Percentiles rank a stretch among this genome's conserved stretches.
Evolutionary conservation across 345 rosid species (phyloP).

Genomic region (Pelargonium nanum): DNA sequence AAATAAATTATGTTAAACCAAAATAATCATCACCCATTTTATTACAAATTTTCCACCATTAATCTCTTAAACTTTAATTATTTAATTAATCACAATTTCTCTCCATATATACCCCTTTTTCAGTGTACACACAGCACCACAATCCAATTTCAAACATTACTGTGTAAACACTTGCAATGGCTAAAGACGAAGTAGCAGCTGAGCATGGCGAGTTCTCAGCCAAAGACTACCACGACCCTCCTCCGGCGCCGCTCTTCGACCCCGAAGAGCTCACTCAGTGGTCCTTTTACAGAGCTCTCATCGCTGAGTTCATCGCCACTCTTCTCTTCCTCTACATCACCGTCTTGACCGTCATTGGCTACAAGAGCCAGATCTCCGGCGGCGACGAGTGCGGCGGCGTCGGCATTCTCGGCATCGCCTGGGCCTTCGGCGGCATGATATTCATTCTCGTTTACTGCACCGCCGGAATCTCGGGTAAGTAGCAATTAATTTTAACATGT

Average conservation of each 20-base stretch:
- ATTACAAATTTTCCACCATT: too few relatives aligned
- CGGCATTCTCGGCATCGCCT: constrained; percentile 81
- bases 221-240: constrained; percentile 68
- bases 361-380: constrained; percentile 36
- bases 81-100: too few relatives aligned
- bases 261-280: constrained; percentile 47
- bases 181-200: constrained; percentile 23
- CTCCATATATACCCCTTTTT: too few relatives aligned
- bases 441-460: constrained; percentile 92
- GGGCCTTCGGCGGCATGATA: constrained; percentile 98
- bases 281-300: constrained; percentile 70
- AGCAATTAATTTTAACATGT: too few relatives aligned
- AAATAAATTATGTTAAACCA: too few relatives aligned
- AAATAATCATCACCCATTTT: too few relatives aligned
- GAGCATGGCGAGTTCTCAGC: constrained; percentile 36
- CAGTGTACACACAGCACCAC: too few relatives aligned
- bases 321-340: constrained; percentile 72
- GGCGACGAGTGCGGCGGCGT: constrained; percentile 59
- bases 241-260: constrained; percentile 58
- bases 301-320: constrained; percentile 83
- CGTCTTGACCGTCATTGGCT: constrained; percentile 70
- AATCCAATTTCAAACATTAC: too few relatives aligned
- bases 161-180: too few relatives aligned
- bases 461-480: constrained; percentile 82
- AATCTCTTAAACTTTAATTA: too few relatives aligned